Evolutionary conservation across 1,284 basidiomycete genomes (phyloP), one percentile per base, ranked within the genome.

Genomic region (Phylloboletellus chloephorus): DNA sequence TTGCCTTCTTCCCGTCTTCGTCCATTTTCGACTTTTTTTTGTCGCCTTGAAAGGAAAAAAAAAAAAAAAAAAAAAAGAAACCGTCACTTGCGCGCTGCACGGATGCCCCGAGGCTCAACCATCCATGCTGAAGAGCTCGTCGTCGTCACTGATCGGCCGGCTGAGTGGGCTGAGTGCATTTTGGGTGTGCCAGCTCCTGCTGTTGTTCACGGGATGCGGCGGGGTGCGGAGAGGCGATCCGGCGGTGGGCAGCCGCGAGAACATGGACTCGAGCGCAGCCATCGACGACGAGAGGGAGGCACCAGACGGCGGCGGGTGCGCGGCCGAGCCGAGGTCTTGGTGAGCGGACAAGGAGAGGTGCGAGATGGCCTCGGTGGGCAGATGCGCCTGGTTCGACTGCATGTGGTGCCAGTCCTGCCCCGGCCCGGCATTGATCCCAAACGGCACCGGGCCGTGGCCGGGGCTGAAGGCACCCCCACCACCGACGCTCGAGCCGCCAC

Each of bases 61-160:
- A 22, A 10, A 12, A 13, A 15, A 19, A n/a, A n/a, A n/a, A n/a
- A n/a, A n/a, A n/a, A n/a, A n/a, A n/a, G n/a, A n/a, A n/a, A n/a
- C n/a, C n/a, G 20, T n/a, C n/a, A n/a, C n/a, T n/a, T n/a, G n/a
- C n/a, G n/a, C n/a, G n/a, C n/a, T n/a, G n/a, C n/a, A n/a, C n/a
- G n/a, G n/a, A n/a, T n/a, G n/a, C 11, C n/a, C 6, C 11, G 12
- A 11, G n/a, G 13, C 28, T 60, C 50, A 71, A 21, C 70, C 69
- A 49, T 84, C 81, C 78, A 85, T 79, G 51, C 68, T 69, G 56
- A 84, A 84, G 53, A 85, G 60, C 50, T 79, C 78, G 52, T 83
- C 81, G 48, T 82, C 76, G 49, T 76, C 76, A 21, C 67, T 69
- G 16, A 71, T 76, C 5, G 79, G 78, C 41, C 74, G 66, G 51